A percentile compares a stretch with the other conserved stretches of the same genome.
Evolutionary conservation across 306 rosid genomes (phyloP).

Genomic region (Acacia melanoxylon): DNA sequence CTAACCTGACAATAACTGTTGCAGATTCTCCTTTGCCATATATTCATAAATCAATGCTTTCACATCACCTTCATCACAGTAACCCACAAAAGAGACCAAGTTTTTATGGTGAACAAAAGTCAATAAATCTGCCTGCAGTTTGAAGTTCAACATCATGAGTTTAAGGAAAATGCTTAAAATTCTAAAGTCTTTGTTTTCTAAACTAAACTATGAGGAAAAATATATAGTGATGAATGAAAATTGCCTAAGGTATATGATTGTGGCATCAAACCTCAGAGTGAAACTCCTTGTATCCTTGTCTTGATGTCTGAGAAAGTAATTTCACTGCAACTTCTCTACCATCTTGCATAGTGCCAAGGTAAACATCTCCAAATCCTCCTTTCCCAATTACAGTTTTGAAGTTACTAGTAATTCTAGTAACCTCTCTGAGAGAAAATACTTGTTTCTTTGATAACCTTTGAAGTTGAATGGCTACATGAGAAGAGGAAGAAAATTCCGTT

Average conservation of each 20-base stretch:
- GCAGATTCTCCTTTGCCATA: constrained; percentile 34
- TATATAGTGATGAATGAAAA: background rate
- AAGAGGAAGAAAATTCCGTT: no score
- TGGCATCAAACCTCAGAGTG: constrained; percentile 19
- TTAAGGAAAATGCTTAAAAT: background rate
- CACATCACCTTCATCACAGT: constrained; percentile 38
- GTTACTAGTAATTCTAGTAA: constrained; percentile 27
- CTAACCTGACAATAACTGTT: constrained; percentile 37
- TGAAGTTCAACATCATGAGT: background rate
- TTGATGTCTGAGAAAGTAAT: constrained; percentile 25
- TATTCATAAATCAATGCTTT: constrained; percentile 12
- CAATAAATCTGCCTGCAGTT: constrained; percentile 45
- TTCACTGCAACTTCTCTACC: constrained; percentile 39
- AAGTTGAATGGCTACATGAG: no score
- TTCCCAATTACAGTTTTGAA: constrained; percentile 32
- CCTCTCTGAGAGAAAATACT: background rate
- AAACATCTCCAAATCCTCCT: constrained; percentile 59
- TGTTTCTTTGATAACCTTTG: background rate
- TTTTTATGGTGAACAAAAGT: constrained; percentile 53
- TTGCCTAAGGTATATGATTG: background rate
- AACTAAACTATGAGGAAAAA: background rate
- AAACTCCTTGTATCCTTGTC: constrained; percentile 42
- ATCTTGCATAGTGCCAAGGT: constrained; percentile 24
- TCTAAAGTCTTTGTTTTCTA: no score
- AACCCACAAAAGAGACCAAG: constrained; percentile 43